Base-by-base conservation (phyloP, 1,284 basidiomycete species). In the Malassezia psittaci region DNA sequence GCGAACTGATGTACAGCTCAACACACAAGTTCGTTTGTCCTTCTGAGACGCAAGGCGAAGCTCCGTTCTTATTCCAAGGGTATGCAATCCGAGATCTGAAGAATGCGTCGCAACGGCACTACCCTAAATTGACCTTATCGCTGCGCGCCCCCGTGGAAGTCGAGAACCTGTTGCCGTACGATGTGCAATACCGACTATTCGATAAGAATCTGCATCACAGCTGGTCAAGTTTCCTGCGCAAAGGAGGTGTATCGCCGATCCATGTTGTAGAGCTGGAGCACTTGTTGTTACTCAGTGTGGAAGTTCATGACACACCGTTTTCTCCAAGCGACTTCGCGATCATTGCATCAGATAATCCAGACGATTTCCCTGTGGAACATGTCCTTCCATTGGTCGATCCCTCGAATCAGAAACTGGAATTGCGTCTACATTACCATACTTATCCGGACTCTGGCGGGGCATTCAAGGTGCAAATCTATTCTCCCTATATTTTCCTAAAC, bases 241-340 rank as follows among this genome's bases (percentile, higher is more conserved):
- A 88, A 69, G 94, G 94, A 33, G 94, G 93, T 3, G 80, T 91
- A 43, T 96, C 93, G 82, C 94, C 94, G 9, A 86, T 98, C 38
- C 94, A 98, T 72, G 93, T 91, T 0, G 90, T 96, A 32, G 90
- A 96, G 72, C 79, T 96, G 2, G 83, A 83, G n/a, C 94, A 98
- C 76, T 79, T 98, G 53, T 81, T 98, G 34, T 77, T 98, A n/a
- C 80, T 98, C 36, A 96, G 90, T 64, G 81, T 96, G 32, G 83
- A 87, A 47, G 81, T 94, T 2, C 86, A 96, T 76, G 63, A 66
- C 35, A 54, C 67, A 86, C 88, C 83, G n/a, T 91, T 89, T 79
- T 87, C 87, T 66, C 86, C 90, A n/a, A 93, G 90, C 75, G 93
- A 98, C 62, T 98, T 96, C 67, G 86, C 90, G 2, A 96, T 98